A percentile compares a stretch with the other conserved stretches of the same genome.
phyloP scores from a whole-genome alignment of 2,329 filamentous ascomycete genomes.

The Lachnellula hyalina region DNA sequence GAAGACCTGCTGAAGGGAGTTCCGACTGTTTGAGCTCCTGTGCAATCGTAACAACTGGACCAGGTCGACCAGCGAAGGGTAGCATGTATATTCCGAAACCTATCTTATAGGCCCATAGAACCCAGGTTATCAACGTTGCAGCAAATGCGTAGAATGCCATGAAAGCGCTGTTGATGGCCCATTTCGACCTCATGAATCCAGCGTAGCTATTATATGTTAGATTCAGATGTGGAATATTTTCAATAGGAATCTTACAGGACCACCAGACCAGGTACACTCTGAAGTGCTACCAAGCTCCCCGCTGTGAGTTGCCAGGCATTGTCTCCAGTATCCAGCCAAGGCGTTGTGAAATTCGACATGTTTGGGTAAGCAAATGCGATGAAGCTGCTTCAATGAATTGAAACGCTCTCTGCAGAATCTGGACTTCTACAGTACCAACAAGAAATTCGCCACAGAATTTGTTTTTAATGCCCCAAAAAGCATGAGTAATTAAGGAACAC shows the following conservation, averaged over 20 bases:
- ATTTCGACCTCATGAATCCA: constrained; percentile 43
- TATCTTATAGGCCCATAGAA: constrained; percentile 44
- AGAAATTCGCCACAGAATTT: background rate
- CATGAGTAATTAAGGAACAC: background rate
- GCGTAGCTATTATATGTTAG: constrained; percentile 34
- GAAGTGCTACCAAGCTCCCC: constrained; percentile 43
- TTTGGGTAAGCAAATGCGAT: background rate
- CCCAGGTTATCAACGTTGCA: constrained; percentile 43
- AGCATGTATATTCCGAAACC: constrained; percentile 45
- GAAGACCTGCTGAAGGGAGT: constrained; percentile 38
- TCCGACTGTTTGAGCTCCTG: constrained; percentile 38
- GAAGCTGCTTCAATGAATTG: background rate
- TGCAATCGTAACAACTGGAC: constrained; percentile 41
- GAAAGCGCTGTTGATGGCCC: constrained; percentile 45
- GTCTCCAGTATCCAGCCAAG: constrained; percentile 41
- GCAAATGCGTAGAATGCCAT: constrained; percentile 48
- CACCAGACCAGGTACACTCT: constrained; percentile 44
- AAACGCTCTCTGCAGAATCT: background rate
- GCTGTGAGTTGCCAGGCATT: constrained; percentile 50
- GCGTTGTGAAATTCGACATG: constrained; percentile 7
- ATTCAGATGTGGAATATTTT: background rate
- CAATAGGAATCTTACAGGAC: constrained; percentile 30
- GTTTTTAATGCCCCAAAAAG: background rate
- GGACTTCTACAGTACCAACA: background rate
- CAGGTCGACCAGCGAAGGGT: constrained; percentile 43